A percentile compares a stretch with the other conserved stretches of the same genome.
Evolutionary conservation across 2,329 filamentous ascomycete genomes (phyloP).

Genomic region (Stagonosporopsis chrysanthemi): DNA sequence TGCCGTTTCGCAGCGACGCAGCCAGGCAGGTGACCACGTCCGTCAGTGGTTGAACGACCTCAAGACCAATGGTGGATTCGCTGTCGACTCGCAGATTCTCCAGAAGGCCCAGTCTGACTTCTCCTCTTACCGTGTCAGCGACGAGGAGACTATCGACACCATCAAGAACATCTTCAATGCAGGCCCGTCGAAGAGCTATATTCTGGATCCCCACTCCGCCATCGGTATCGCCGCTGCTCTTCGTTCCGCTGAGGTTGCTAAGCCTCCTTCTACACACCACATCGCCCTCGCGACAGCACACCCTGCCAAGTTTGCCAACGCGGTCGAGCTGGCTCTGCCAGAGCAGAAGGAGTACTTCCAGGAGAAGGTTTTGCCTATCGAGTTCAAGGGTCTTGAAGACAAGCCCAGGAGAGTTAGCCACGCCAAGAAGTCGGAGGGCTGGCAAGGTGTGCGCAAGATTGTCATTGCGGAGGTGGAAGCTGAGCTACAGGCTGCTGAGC

Average conservation of each 20-base stretch:
- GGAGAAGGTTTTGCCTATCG: slow-evolving; percentile 76
- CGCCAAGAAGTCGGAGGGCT: slow-evolving; percentile 70
- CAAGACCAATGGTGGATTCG: slow-evolving; percentile 83
- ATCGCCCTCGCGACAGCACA: slow-evolving; percentile 93
- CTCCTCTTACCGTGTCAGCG: slow-evolving; percentile 75
- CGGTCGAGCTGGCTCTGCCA: slow-evolving; percentile 80
- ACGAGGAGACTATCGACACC: slow-evolving; percentile 58
- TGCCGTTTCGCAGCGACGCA: slow-evolving; percentile 54
- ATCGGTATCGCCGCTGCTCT: slow-evolving; percentile 81
- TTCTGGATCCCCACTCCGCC: slow-evolving; percentile 92
- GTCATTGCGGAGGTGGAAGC: slow-evolving; percentile 75
- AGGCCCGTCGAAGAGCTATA: slow-evolving; percentile 65
- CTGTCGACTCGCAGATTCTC: slow-evolving; percentile 77
- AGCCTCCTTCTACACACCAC: slow-evolving; percentile 64
- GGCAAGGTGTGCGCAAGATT: slow-evolving; percentile 77
- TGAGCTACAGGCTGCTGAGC: slow-evolving; percentile 45
- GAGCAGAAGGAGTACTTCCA: slow-evolving; percentile 78
- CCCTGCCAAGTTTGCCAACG: slow-evolving; percentile 90
- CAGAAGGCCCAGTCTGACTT: slow-evolving; percentile 76
- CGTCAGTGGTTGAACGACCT: slow-evolving; percentile 79
- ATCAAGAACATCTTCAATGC: slow-evolving; percentile 59
- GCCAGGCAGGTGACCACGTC: slow-evolving; percentile 74
- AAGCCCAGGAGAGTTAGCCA: slow-evolving; percentile 76
- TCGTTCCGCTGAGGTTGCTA: slow-evolving; percentile 67
- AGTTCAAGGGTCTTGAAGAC: slow-evolving; percentile 81